A percentile compares a stretch with the other conserved stretches of the same genome.
Conservation (phyloP, 2,329 filamentous ascomycete genomes). For the Mollisiaceae sp. region DNA sequence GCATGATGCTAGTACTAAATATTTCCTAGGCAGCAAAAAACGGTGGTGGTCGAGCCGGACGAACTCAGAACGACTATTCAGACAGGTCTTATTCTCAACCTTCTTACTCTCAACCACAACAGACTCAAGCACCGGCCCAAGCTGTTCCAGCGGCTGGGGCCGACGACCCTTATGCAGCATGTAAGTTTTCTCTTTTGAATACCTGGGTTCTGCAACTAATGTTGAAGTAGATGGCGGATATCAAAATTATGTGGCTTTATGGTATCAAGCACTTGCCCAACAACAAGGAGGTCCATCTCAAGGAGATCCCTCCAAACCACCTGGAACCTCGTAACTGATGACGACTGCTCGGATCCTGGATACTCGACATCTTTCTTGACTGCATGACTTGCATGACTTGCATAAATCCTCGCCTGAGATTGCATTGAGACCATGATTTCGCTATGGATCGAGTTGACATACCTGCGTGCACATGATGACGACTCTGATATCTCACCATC, state of each 20-base stretch:
- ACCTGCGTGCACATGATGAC: slow-evolving; percentile 41
- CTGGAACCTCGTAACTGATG: slow-evolving; percentile 45
- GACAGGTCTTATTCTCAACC: slow-evolving; percentile 58
- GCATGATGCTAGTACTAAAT: slow-evolving; percentile 25
- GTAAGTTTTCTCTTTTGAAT: slow-evolving; percentile 49
- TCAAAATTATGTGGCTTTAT: slow-evolving; percentile 78
- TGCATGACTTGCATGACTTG: slow-evolving; percentile 42
- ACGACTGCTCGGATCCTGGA: slow-evolving; percentile 34
- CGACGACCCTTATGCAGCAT: slow-evolving; percentile 76
- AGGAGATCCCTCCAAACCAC: slow-evolving; percentile 47
- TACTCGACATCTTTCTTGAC: slow-evolving; percentile 38
- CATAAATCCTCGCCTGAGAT: slow-evolving; percentile 37
- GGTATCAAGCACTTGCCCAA: slow-evolving; percentile 73
- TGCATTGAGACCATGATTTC: slow-evolving; percentile 44
- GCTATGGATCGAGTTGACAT: slow-evolving; percentile 41
- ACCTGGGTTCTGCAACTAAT: neutral
- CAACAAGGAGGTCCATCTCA: slow-evolving; percentile 51
- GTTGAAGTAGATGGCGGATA: slow-evolving; percentile 71
- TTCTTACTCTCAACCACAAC: slow-evolving; percentile 47
- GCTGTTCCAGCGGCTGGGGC: slow-evolving; percentile 53
- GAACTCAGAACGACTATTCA: slow-evolving; percentile 58
- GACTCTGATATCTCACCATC: slow-evolving; percentile 30
- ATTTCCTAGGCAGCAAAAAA: slow-evolving; percentile 56
- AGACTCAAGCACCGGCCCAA: slow-evolving; percentile 50
- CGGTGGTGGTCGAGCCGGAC: slow-evolving; percentile 45